A percentile compares a stretch with the other conserved stretches of the same genome.
phyloP scores from a whole-genome alignment of 148 eudicot species.

The Silene uniflora region DNA sequence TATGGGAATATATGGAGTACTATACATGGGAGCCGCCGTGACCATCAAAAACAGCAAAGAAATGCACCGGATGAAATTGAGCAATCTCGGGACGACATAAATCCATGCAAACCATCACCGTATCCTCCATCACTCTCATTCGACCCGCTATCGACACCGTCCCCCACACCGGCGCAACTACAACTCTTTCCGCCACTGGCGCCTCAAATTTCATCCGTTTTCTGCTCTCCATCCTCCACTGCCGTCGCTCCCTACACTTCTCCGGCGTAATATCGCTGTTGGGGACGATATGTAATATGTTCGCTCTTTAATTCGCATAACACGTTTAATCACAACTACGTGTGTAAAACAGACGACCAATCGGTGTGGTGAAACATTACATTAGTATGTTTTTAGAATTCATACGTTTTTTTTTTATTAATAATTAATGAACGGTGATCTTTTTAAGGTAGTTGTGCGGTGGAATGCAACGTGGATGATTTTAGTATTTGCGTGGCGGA shows the following conservation, averaged over 20 bases:
- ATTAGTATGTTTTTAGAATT: too few species aligned
- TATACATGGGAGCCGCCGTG: conserved; percentile 47
- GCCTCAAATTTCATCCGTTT: neutral
- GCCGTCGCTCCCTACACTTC: conserved; percentile 30
- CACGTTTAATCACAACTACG: neutral
- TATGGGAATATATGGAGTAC: too few species aligned
- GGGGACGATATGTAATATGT: neutral
- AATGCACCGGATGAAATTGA: conserved; percentile 37
- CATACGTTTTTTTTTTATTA: too few species aligned
- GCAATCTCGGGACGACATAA: conserved; percentile 36
- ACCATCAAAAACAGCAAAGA: conserved; percentile 47
- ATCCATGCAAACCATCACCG: conserved; percentile 24
- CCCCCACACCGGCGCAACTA: conserved; percentile 26
- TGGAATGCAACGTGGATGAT: conserved; percentile 23
- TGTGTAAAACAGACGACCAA: too few species aligned
- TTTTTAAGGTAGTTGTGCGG: conserved; percentile 8
- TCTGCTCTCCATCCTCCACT: conserved; percentile 24
- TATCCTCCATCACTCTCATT: conserved; percentile 41
- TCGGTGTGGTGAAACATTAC: too few species aligned
- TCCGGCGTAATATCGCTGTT: neutral
- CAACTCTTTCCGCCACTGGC: neutral
- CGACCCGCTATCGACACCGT: conserved; percentile 34
- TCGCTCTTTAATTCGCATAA: neutral
- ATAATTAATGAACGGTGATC: neutral
- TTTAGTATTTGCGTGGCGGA: conserved; percentile 12